These are phyloP conservation scores for Ogataea degrootiae DNA, from an alignment of 805 yeast genomes.

Conservation along the genomic window DNA sequence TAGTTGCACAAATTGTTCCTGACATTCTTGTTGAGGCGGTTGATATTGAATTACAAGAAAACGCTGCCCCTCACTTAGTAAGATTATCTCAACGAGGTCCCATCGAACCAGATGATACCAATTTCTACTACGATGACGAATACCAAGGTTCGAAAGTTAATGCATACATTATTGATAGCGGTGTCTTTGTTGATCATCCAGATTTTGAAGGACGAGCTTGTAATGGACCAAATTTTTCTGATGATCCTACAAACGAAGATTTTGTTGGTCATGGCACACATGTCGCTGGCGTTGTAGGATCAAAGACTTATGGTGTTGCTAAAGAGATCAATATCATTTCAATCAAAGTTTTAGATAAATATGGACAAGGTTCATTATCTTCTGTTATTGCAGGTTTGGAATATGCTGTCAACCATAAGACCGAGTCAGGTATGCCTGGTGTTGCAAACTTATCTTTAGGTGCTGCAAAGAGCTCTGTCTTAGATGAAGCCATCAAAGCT, in stretches of 20 bases:
- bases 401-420: slow-evolving; percentile 58
- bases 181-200: slow-evolving; percentile 58
- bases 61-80: slow-evolving; percentile 51
- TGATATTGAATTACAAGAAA: slow-evolving; percentile 37
- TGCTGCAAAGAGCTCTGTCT: slow-evolving; percentile 57
- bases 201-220: slow-evolving; percentile 60
- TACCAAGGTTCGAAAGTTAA: slow-evolving; percentile 55
- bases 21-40: slow-evolving; percentile 59
- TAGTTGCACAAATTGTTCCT: slow-evolving; percentile 64
- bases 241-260: slow-evolving; percentile 57
- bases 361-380: slow-evolving; percentile 69
- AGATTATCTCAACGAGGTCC: slow-evolving; percentile 49
- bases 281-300: slow-evolving; percentile 85
- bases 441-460: slow-evolving; percentile 83
- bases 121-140: slow-evolving; percentile 45
- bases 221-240: slow-evolving; percentile 58
- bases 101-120: slow-evolving; percentile 24
- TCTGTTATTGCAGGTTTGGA: slow-evolving; percentile 64
- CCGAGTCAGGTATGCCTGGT: slow-evolving; percentile 35
- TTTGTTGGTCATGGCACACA: slow-evolving; percentile 89
- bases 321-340: slow-evolving; percentile 62
- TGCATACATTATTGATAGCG: slow-evolving; percentile 83
- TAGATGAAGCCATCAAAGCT: slow-evolving; percentile 73
- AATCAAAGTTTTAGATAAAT: slow-evolving; percentile 64
- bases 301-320: slow-evolving; percentile 77